These are phyloP conservation scores for Bothriochloa decipiens DNA, from an alignment of 176 grass and related monocot species.

Conservation along the genomic window DNA sequence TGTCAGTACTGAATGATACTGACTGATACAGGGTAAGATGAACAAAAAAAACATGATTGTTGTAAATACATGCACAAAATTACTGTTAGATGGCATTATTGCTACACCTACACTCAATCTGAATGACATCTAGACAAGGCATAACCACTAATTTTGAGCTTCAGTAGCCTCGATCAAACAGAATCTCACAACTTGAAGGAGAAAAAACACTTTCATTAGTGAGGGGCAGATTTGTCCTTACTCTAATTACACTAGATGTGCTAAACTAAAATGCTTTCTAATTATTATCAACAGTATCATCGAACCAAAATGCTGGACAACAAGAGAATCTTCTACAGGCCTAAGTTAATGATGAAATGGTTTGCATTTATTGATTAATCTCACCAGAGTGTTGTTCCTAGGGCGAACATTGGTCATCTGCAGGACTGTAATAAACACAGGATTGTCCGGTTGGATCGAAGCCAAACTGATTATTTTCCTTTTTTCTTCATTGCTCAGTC, in stretches of 20 bases:
- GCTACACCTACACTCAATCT: background rate
- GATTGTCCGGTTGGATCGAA: conserved; percentile 37
- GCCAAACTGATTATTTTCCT: conserved; percentile 20
- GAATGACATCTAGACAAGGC: background rate
- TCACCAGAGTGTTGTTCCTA: conserved; percentile 34
- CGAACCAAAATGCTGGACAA: background rate
- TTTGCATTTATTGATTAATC: background rate
- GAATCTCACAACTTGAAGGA: background rate
- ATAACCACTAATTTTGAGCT: background rate
- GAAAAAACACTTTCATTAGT: background rate
- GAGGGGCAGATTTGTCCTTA: background rate
- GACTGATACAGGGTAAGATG: background rate
- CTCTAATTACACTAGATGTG: background rate
- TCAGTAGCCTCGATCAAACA: background rate
- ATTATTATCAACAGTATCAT: background rate
- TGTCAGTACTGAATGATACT: background rate
- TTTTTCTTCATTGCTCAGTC: background rate
- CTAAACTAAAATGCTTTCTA: background rate
- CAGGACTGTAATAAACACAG: conserved; percentile 50
- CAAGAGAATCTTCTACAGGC: background rate
- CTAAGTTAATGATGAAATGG: background rate
- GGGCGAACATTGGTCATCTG: background rate
- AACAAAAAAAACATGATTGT: background rate
- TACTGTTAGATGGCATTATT: background rate
- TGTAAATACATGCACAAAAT: background rate